These are phyloP conservation scores for Schizosaccharomyces versatilis DNA, from an alignment of 1,139 yeast genomes.

Conservation along the genomic window DNA sequence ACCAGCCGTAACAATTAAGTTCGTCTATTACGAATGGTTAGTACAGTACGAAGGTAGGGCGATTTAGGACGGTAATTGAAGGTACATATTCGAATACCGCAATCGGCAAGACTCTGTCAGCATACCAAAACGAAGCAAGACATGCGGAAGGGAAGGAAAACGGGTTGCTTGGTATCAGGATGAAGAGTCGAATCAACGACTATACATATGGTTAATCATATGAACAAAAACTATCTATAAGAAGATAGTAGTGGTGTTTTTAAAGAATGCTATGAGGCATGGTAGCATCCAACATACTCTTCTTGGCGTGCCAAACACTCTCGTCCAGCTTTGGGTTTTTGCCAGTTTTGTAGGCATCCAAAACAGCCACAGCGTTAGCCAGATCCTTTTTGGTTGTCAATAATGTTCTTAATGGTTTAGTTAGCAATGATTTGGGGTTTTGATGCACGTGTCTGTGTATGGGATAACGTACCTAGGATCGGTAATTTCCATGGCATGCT, in stretches of 20 bases:
- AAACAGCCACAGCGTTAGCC: slow-evolving; percentile 36
- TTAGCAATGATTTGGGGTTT: neutral
- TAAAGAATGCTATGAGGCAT: neutral
- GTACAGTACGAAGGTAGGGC: neutral
- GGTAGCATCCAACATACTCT: slow-evolving; percentile 16
- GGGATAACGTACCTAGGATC: neutral
- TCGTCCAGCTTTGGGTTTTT: slow-evolving; percentile 39
- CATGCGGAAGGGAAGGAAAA: slow-evolving; percentile 83
- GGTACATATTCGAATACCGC: neutral
- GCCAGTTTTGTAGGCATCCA: slow-evolving; percentile 58
- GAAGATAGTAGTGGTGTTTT: neutral
- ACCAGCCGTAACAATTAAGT: slow-evolving; percentile 85
- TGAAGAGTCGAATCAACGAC: slow-evolving; percentile 14
- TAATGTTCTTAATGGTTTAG: slow-evolving; percentile 32
- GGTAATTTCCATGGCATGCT: slow-evolving; percentile 6
- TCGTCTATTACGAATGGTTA: slow-evolving; percentile 24
- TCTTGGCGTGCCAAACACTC: slow-evolving; percentile 75
- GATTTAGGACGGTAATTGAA: neutral
- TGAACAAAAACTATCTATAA: neutral
- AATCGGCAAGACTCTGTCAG: neutral
- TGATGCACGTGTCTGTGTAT: neutral
- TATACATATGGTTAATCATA: neutral
- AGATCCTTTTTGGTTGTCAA: slow-evolving; percentile 47
- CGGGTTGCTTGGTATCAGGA: slow-evolving; percentile 65
- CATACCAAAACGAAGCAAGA: slow-evolving; percentile 56